A percentile compares a stretch with the other conserved stretches of the same genome.
These are phyloP conservation scores for Dissophora globulifera DNA, from an alignment of 192 early-diverging fungal species.

Conservation along the genomic window DNA sequence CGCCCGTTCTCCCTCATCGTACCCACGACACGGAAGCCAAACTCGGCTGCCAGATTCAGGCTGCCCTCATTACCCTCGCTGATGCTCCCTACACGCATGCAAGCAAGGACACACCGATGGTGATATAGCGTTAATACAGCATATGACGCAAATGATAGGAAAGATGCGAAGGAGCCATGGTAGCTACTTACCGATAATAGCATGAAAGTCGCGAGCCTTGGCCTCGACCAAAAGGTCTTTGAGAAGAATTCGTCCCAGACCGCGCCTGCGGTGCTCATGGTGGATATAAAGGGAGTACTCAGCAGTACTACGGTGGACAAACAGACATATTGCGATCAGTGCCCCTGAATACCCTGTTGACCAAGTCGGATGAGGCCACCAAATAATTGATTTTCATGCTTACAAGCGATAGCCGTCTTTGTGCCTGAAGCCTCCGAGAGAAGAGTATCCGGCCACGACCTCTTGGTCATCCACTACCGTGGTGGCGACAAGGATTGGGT, in stretches of 20 bases:
- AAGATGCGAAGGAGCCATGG: not conserved
- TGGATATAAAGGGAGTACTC: slow-evolving; percentile 66
- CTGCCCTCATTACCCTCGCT: slow-evolving; percentile 57
- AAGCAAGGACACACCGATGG: not conserved
- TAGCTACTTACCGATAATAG: slow-evolving; percentile 58
- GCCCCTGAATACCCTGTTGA: not conserved
- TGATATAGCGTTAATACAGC: not conserved
- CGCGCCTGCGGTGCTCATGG: slow-evolving; percentile 56
- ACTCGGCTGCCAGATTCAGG: slow-evolving; percentile 46
- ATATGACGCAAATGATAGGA: too few relatives aligned
- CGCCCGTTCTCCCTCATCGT: slow-evolving; percentile 62
- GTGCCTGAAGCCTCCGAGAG: slow-evolving; percentile 39
- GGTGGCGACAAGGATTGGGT: slow-evolving; percentile 59
- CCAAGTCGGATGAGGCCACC: not conserved
- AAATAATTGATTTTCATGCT: too few relatives aligned
- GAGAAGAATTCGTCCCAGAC: slow-evolving; percentile 54
- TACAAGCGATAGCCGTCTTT: slow-evolving; percentile 53
- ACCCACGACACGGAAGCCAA: slow-evolving; percentile 60
- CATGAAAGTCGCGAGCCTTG: slow-evolving; percentile 52
- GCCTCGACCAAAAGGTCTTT: slow-evolving; percentile 53
- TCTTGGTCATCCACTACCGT: slow-evolving; percentile 34
- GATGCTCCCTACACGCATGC: slow-evolving; percentile 52
- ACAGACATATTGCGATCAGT: not conserved
- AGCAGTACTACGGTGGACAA: slow-evolving; percentile 43
- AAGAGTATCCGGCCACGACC: slow-evolving; percentile 32